Evolutionary conservation across 768 basidiomycete genomes (phyloP), one percentile per base, ranked within the genome.

Genomic region (Lentinus tigrinus): DNA sequence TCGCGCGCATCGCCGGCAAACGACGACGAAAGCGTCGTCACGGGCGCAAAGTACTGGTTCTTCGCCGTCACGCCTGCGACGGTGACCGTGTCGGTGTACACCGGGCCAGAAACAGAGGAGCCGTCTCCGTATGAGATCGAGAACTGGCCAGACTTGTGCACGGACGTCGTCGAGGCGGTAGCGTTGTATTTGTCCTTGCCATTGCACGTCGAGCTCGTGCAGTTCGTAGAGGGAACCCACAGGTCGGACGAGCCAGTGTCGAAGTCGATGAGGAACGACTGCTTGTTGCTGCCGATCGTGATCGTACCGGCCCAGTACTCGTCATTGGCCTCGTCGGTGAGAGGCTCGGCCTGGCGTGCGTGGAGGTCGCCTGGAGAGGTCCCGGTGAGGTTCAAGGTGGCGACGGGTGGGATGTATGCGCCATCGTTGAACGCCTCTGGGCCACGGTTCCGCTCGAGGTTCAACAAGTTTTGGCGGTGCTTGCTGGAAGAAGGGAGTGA

Each of bases 251-350:
- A 67, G 17, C 67, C 67, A 39, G 69, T 77, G 66, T 78, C 77
- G 53, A 77, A 78, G 63, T 77, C 75, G 28, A 76, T 72, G 47
- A 74, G 48, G 66, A 77, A 78, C 11, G 58, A 42, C 57, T 76
- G 73, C 4, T 60, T 62, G 10, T 73, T 73, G 11, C 71, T 74
- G 46, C 77, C 78, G 59, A 78, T 75, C 14, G 70, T 63, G 54
- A 79, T 70, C 19, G 63, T 63, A 26, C 77, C 78, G 10, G 74
- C 71, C 78, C 78, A 79, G 51, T 77, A 72, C 57, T 54, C 47
- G 49, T 74, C 74, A 49, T 65, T 54, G 10, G 72, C 59, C 56
- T 75, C 70, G 61, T 75, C 75, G 6, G 69, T 75, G 16, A 75
- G 61, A 1, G 65, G 14, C 64, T 74, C 74, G 8, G 60, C 62